Base-by-base conservation (phyloP, 2,329 filamentous ascomycete genomes). In the Fusarium secorum region DNA sequence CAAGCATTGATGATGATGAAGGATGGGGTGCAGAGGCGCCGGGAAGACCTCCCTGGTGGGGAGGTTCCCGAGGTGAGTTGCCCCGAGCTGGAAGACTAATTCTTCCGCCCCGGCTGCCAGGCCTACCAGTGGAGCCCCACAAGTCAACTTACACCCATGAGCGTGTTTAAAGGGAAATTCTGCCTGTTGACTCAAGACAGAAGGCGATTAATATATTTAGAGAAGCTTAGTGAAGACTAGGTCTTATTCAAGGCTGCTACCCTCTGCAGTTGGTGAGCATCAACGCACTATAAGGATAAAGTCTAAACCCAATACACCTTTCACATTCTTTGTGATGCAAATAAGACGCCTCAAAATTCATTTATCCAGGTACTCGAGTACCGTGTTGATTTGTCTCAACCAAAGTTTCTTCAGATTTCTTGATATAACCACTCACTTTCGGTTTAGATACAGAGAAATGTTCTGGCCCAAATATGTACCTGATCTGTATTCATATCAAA, bases 61-160 rank as follows among this genome's bases (percentile, higher is more conserved):
- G n/a, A 32, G 38, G 15, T 52, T 46, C 17, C 39, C 44, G 63
- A 36, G 26, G 45, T 42, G 35, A 24, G 24, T 64, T 32, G 26
- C 42, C 44, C 26, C 45, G 28, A 49, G 32, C 48, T 68, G 64
- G 51, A 58, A 68, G 15, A 32, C 26, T 24, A 33, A 52, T 68
- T 68, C 14, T 68, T 68, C 65, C 64, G 65, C 36, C 49, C 65
- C 65, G 65, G 45, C 56, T 38, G 30, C 32, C 39, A 35, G 18
- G 20, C 33, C 53, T 24, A 45, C 55, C 39, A 42, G 46, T 14
- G 30, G 28, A 33, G 26, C 53, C 35, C 11, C 35, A 39, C 28
- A 53, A 41, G 38, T n/a, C 32, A 52, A 52, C 48, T 38, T 52
- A 26, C 18, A 38, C 22, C 14, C 48, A 11, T 52, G 22, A 36